Conservation (phyloP, 2,329 filamentous ascomycete genomes). For the Akanthomyces uredinophilus region DNA sequence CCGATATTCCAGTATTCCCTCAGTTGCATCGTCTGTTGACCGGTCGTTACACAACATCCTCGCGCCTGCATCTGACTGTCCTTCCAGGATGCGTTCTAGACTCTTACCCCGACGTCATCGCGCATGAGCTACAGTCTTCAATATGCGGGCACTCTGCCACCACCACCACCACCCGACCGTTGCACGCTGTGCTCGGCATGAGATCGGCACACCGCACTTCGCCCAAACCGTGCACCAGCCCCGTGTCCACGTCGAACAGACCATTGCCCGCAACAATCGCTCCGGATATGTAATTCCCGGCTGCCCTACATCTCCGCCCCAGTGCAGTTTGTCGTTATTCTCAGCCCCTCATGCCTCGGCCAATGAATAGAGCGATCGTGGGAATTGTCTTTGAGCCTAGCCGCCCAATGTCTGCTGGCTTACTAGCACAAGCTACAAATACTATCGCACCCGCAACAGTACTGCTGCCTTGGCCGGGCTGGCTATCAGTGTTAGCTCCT, state of each 20-base stretch:
- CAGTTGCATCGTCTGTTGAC: constrained; percentile 8
- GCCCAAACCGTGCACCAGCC: background rate
- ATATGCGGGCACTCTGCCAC: constrained; percentile 7
- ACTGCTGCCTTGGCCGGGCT: too few species aligned
- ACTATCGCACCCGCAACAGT: too few species aligned
- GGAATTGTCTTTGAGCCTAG: too few species aligned
- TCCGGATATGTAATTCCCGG: constrained; percentile 1
- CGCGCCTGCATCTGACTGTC: constrained; percentile 2
- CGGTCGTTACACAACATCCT: constrained; percentile 1
- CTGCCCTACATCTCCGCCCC: background rate
- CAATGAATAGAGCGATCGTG: too few species aligned
- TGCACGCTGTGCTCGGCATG: background rate
- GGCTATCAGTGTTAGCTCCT: too few species aligned
- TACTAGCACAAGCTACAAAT: too few species aligned
- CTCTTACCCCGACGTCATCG: constrained; percentile 9
- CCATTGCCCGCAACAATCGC: background rate
- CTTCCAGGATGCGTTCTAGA: constrained; percentile 9
- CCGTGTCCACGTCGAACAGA: background rate
- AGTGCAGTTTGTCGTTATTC: too few species aligned
- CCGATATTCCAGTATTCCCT: background rate
- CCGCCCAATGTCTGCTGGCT: too few species aligned
- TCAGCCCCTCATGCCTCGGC: too few species aligned
- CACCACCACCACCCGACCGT: background rate
- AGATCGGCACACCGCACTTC: constrained; percentile 12
- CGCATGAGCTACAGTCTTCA: constrained; percentile 5